Base-by-base conservation (phyloP, 2,329 filamentous ascomycete genomes). In the Colletotrichum higginsianum region DNA sequence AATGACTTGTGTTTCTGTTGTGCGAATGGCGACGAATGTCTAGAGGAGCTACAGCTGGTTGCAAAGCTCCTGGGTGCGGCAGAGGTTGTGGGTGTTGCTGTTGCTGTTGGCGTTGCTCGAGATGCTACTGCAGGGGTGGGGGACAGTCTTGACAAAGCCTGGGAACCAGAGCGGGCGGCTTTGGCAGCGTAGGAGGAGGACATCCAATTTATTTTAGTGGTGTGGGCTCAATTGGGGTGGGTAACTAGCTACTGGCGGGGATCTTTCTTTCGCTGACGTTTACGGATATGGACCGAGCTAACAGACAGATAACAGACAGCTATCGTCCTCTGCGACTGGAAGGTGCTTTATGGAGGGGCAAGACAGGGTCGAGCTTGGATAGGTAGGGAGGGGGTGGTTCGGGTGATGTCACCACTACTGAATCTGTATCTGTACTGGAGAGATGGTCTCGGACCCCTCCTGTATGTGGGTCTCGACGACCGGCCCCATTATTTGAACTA, bases 331-430 rank as follows among this genome's bases (percentile, higher is more conserved):
- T 11, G 60, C 53, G 52, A 70, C 66, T 56, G 56, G 4, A 46
- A 49, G 49, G 15, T 44, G 21, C 53, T 21, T 21, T 12, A 67
- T 57, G 44, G 64, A 61, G 50, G 57, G 67, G 64, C 11, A n/a
- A 30, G 40, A 16, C 15, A 30, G n/a, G 47, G 46, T n/a, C 44
- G 16, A 61, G 47, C 52, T 40, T 46, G 21, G 49, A 26, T 11
- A 35, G 66, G 64, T 50, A 65, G 68, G 56, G 38, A 63, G 52
- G 46, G 64, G 44, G 44, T 23, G 12, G 13, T 38, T 38, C 8
- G 53, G 57, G 46, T 71, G 69, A 71, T 69, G 69, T 71, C 69
- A 71, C 69, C 58, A 68, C 21, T 46, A 21, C 58, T 47, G 35
- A 11, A 35, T 26, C 30, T 35, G 30, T 38, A 38, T 38, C 35